Evolutionary conservation across 2,329 filamentous ascomycete species (phyloP), one percentile per base, ranked within the genome.

Genomic region (Aureobasidium sp.): DNA sequence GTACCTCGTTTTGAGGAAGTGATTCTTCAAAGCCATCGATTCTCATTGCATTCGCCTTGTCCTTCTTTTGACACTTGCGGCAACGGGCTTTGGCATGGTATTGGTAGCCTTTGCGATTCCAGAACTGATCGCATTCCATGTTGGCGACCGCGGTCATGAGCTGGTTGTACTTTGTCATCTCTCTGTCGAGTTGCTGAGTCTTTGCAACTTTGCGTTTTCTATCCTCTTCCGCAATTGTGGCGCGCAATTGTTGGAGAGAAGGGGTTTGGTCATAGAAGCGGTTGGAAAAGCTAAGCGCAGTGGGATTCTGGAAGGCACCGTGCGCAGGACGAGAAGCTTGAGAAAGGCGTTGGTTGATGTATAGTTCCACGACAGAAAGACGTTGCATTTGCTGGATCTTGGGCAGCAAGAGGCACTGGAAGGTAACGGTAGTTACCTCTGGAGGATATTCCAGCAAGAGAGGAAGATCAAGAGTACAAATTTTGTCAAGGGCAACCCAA

Each of bases 391-490:
- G 80, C 1, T 67, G 45, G 0, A 72, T 65, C 0, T 69, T 71
- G 0, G 79, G 71, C 0, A 89, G 65, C 3, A 84, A 81, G 0
- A 89, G 73, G 2, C 79, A 73, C 66, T 88, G 78, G 1, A 89
- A 71, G 0, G 81, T 67, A 3, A 79, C 73, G 0, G 80, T 71
- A 0, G 70, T 65, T 51, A 89, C 81, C 0, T 75, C 73, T 0
- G 85, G 82, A 14, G 80, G 74, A 58, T 80, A 86, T 0, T 82
- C 71, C 0, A 53, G 34, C 0, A 89, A 70, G 0, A 87, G 68
- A 0, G 80, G 79, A 51, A 76, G 83, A 0, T 65, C 64, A 0
- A 48, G 12, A 0, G 76, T 70, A 0, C 80, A 79, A n/a, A 68
- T 70, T 12, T 73, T 67, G 64, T 89, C 87, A 69, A 87, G 77